Conservation (phyloP, 2,329 filamentous ascomycete species). For the Xylariaceae sp. region DNA sequence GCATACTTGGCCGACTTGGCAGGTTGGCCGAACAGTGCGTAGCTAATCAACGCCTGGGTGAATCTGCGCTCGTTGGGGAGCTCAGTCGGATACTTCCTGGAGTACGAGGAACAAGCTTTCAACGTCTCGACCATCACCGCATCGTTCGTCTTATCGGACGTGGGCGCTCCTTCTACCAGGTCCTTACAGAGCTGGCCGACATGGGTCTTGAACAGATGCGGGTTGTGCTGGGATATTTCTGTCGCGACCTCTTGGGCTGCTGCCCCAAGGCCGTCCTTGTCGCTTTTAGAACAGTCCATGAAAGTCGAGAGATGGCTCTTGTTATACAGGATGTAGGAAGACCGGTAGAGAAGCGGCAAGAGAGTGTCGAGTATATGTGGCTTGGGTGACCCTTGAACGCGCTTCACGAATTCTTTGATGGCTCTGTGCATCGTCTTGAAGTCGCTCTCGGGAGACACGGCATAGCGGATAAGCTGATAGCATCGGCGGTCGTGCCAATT, state of each 20-base stretch:
- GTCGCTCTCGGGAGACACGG: conserved; percentile 79
- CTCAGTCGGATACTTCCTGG: conserved; percentile 77
- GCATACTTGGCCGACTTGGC: conserved; percentile 88
- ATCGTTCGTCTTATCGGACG: conserved; percentile 61
- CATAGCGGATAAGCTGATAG: conserved; percentile 84
- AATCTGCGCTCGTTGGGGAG: conserved; percentile 79
- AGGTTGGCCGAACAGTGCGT: conserved; percentile 76
- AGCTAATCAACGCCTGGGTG: conserved; percentile 71
- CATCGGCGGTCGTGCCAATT: conserved; percentile 84
- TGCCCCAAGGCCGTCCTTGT: conserved; percentile 70
- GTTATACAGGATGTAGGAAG: conserved; percentile 83
- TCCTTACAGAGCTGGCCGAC: conserved; percentile 87
- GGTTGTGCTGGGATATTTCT: conserved; percentile 84
- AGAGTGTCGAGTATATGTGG: conserved; percentile 71
- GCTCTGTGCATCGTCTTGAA: conserved; percentile 88
- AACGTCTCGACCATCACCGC: conserved; percentile 77
- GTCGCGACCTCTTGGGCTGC: conserved; percentile 85
- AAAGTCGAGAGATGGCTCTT: conserved; percentile 88
- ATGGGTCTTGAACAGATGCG: conserved; percentile 87
- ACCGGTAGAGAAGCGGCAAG: conserved; percentile 75
- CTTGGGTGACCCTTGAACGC: conserved; percentile 63
- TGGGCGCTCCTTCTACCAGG: conserved; percentile 74
- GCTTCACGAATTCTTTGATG: conserved; percentile 82
- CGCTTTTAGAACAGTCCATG: conserved; percentile 78
- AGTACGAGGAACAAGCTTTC: conserved; percentile 90